These are phyloP conservation scores for Hyaloscypha finlandica DNA, from an alignment of 495 filamentous ascomycete species.

Conservation along the genomic window DNA sequence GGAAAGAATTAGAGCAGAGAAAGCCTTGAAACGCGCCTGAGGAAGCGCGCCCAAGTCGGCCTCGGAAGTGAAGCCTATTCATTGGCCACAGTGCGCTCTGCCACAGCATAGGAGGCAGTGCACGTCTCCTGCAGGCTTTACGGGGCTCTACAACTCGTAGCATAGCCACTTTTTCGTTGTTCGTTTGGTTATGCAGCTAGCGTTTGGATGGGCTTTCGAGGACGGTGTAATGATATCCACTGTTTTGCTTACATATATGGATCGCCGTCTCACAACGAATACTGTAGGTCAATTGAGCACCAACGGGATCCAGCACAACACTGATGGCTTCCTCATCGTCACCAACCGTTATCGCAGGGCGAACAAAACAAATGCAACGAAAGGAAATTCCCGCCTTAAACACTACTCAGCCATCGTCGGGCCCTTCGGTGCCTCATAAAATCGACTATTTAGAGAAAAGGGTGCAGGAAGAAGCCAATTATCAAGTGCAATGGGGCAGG, in stretches of 20 bases:
- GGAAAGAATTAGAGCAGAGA: constrained; percentile 12
- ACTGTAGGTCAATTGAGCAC: constrained; percentile 12
- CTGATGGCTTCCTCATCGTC: constrained; percentile 1
- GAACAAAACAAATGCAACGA: constrained; percentile 4
- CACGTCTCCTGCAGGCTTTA: neutral
- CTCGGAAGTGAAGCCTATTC: neutral
- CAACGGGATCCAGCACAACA: neutral
- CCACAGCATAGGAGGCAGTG: neutral
- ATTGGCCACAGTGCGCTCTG: neutral
- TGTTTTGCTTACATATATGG: neutral
- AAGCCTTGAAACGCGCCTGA: constrained; percentile 11
- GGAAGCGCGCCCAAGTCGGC: neutral
- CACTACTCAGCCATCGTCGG: constrained; percentile 13
- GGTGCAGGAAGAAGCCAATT: constrained; percentile 13
- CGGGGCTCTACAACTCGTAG: too few species aligned
- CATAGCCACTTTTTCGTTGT: constrained; percentile 2
- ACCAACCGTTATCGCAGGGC: neutral
- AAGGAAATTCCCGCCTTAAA: neutral
- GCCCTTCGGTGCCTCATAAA: constrained; percentile 1
- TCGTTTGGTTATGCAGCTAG: neutral
- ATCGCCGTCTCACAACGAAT: neutral
- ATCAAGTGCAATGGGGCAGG: constrained; percentile 12
- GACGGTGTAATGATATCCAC: constrained; percentile 8
- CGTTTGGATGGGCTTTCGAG: neutral
- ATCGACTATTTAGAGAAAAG: constrained; percentile 11